Evolutionary conservation across 345 rosid species (phyloP), one percentile per base, ranked within the genome.

Genomic region (Noccaea bulbosa): DNA sequence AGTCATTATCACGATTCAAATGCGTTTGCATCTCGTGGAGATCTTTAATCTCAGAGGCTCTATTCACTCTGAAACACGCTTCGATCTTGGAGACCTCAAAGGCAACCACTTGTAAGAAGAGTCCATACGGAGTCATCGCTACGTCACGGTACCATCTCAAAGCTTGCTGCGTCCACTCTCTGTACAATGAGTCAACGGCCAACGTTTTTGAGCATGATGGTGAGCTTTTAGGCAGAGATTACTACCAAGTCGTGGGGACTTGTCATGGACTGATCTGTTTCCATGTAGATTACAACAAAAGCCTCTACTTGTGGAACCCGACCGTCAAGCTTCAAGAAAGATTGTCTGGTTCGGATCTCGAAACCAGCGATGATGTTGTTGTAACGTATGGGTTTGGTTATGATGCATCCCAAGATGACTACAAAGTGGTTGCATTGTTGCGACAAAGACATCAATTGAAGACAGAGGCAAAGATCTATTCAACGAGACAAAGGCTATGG

Each of bases 301-400:
- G 47, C 24, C 7, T 79, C 40, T 62, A 79, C 53, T 35, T 79
- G 15, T 79, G 81, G 87, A 83, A 83, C 56, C 84, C 81, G 4
- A 69, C 66, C 4, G 55, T 70, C 6, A 70, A 67, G 73, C 11
- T 67, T 15, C 72, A 55, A 52, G 64, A 11, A 40, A 74, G 75
- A 61, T 46, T 83, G 66, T 43, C 72, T 35, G 39, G 44, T 37
- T 73, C 77, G 8, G 77, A 70, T 55, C 49, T 56, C 4, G 56
- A 30, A 61, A 49, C 62, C 4, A 47, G 65, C 2, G 65, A 73
- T 11, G 52, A 49, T 53, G 32, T 48, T 65, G 34, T 45, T 46
- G 73, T 56, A 14, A 66, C 68, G 24, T 34, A 61, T 27, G 83
- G 86, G 1, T 51, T 79, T 46, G 84, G 87, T 55, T 82, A 72